These are phyloP conservation scores for Yarrowia sp. DNA, from an alignment of 805 yeast genomes.

Conservation along the genomic window DNA sequence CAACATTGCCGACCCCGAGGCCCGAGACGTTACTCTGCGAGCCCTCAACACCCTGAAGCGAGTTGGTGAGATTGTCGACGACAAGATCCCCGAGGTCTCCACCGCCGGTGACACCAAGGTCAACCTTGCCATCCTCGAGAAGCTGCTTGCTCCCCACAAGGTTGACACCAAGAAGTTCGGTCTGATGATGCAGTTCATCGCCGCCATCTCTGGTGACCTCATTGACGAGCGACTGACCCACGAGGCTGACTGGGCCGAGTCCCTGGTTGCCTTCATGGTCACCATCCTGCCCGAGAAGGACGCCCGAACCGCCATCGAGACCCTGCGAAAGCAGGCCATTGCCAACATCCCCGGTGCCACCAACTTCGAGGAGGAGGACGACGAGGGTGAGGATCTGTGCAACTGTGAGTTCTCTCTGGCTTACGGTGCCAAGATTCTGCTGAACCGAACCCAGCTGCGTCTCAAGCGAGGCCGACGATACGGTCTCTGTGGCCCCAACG, in stretches of 20 bases:
- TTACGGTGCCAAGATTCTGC: slow-evolving; percentile 99
- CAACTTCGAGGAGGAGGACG: slow-evolving; percentile 85
- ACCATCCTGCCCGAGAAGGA: slow-evolving; percentile 91
- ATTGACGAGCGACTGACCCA: slow-evolving; percentile 96
- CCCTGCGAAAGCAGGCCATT: slow-evolving; percentile 92
- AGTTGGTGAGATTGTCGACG: slow-evolving; percentile 96
- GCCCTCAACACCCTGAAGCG: slow-evolving; percentile 96
- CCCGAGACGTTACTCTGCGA: slow-evolving; percentile 96
- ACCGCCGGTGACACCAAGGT: slow-evolving; percentile 96
- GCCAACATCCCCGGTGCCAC: slow-evolving; percentile 98
- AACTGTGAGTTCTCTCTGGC: slow-evolving; percentile 99
- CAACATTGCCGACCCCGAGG: slow-evolving; percentile 99
- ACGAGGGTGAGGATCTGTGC: slow-evolving; percentile 99
- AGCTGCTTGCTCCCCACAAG: slow-evolving; percentile 65
- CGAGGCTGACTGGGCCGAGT: slow-evolving; percentile 85
- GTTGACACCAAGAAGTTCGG: slow-evolving; percentile 70
- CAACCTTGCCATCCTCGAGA: slow-evolving; percentile 76
- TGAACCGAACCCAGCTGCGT: slow-evolving; percentile 98
- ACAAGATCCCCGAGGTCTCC: slow-evolving; percentile 92
- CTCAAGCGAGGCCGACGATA: slow-evolving; percentile 94
- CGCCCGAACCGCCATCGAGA: slow-evolving; percentile 87
- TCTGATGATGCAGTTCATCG: slow-evolving; percentile 74
- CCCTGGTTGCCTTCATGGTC: slow-evolving; percentile 90
- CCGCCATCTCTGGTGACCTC: slow-evolving; percentile 98
- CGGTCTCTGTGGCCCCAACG: slow-evolving; percentile 99